These are phyloP conservation scores for Crassisporium funariophilum DNA, from an alignment of 768 basidiomycete genomes.

Conservation along the genomic window DNA sequence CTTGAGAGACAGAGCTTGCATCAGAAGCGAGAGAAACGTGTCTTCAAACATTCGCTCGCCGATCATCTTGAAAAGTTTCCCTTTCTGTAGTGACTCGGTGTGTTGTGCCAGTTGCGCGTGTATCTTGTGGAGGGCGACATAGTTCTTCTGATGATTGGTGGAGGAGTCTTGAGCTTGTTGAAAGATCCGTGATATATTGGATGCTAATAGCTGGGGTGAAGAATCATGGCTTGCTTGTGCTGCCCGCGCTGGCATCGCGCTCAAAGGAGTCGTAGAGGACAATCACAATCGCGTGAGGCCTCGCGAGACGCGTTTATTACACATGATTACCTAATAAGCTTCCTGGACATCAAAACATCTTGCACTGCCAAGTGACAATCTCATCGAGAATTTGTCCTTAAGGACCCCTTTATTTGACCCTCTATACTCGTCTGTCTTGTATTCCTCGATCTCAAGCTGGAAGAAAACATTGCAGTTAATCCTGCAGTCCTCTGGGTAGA, in stretches of 20 bases:
- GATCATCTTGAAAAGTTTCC: conserved; percentile 49
- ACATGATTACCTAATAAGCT: no score
- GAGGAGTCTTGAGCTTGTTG: conserved; percentile 73
- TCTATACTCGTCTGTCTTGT: no score
- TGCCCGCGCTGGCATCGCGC: background rate
- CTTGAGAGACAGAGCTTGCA: conserved; percentile 68
- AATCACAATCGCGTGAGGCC: no score
- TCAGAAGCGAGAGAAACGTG: conserved; percentile 59
- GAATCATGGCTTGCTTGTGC: background rate
- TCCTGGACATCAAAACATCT: no score
- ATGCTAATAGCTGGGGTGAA: background rate
- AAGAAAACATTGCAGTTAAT: no score
- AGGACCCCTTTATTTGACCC: no score
- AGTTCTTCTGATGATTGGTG: conserved; percentile 90
- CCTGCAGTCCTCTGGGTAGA: no score
- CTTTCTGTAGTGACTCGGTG: conserved; percentile 51
- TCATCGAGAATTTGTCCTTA: no score
- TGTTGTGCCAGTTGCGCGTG: conserved; percentile 63
- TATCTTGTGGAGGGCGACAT: conserved; percentile 78
- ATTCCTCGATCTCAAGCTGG: no score
- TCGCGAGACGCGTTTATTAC: no score
- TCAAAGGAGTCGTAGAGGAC: background rate
- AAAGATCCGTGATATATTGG: conserved; percentile 56
- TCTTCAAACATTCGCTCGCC: conserved; percentile 83
- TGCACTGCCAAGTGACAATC: no score